phyloP scores from a whole-genome alignment of 2,329 filamentous ascomycete species.

The Pseudocercospora eumusae region DNA sequence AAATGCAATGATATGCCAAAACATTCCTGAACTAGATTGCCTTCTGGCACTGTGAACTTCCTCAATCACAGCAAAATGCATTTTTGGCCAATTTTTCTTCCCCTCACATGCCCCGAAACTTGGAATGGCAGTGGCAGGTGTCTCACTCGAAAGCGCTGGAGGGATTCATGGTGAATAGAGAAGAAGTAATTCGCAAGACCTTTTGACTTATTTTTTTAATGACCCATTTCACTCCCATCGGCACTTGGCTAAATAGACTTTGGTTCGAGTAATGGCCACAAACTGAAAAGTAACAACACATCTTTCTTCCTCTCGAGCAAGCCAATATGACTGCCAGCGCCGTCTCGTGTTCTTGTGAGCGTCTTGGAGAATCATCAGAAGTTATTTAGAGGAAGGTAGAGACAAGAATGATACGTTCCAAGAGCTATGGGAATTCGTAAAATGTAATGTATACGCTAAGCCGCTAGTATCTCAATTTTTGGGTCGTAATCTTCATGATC shows the following conservation, averaged over 20 bases:
- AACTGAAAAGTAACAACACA: neutral
- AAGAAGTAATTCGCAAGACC: neutral
- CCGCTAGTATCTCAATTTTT: constrained; percentile 2
- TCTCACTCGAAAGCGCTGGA: neutral
- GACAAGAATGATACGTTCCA: neutral
- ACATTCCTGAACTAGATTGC: neutral
- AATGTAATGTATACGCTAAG: constrained; percentile 3
- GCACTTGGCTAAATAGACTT: neutral
- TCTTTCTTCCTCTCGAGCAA: neutral
- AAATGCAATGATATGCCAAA: neutral
- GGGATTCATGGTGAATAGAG: neutral
- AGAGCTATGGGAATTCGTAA: neutral
- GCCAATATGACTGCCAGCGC: too few species aligned
- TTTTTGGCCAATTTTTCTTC: neutral
- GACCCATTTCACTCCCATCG: neutral
- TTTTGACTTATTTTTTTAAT: too few species aligned
- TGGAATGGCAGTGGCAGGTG: neutral
- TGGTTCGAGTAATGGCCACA: neutral
- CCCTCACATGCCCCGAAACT: too few species aligned
- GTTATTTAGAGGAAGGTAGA: too few species aligned
- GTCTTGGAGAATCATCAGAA: too few species aligned
- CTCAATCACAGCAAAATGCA: neutral
- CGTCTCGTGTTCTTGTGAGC: too few species aligned
- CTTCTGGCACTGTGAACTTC: neutral
- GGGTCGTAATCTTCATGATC: neutral